phyloP scores from a whole-genome alignment of 2,329 filamentous ascomycete genomes.

The Neospermospora avenae region DNA sequence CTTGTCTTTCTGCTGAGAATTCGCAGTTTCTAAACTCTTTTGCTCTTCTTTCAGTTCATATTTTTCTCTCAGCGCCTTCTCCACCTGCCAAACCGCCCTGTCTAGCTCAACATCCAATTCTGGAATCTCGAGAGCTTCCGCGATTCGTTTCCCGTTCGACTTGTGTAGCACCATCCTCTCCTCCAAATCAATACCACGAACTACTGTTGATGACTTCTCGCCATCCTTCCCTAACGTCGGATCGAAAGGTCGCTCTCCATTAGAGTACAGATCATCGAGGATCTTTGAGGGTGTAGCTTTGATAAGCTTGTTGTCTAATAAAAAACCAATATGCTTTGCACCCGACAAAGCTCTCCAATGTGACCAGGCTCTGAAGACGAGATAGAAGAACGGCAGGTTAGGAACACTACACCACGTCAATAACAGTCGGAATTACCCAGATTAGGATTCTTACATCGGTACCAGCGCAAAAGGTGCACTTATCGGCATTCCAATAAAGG shows the following conservation, averaged over 20 bases:
- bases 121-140: constrained; percentile 61
- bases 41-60: constrained; percentile 29
- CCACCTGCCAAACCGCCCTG: constrained; percentile 72
- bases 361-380: constrained; percentile 86
- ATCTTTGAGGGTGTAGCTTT: constrained; percentile 60
- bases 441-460: constrained; percentile 66
- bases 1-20: constrained; percentile 19
- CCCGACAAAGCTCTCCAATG: constrained; percentile 85
- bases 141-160: constrained; percentile 54
- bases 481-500: constrained; percentile 77
- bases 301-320: constrained; percentile 71
- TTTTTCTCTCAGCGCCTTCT: constrained; percentile 37
- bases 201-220: constrained; percentile 16
- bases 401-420: constrained; percentile 58
- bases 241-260: constrained; percentile 23
- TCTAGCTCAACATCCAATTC: constrained; percentile 71
- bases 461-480: constrained; percentile 78
- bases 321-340: constrained; percentile 78
- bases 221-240: background rate
- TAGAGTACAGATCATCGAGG: constrained; percentile 70
- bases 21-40: constrained; percentile 18
- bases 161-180: constrained; percentile 45
- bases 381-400: constrained; percentile 96
- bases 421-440: background rate
- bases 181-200: constrained; percentile 28